Conservation (phyloP, 2,329 filamentous ascomycete genomes). For the Aspergillus eucalypticola region DNA sequence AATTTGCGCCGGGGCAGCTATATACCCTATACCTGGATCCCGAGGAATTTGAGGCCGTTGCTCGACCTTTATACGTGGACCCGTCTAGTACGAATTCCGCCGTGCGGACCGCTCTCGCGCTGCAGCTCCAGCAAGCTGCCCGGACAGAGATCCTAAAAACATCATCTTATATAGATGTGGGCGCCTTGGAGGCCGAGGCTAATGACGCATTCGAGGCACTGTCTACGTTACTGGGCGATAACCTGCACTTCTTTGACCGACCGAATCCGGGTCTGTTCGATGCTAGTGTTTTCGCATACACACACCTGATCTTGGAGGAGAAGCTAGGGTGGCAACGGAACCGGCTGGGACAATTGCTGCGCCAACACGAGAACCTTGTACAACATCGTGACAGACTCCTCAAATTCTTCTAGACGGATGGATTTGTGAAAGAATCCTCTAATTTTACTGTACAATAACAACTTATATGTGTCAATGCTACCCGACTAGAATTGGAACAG, state of each 20-base stretch:
- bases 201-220: constrained; percentile 64
- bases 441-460: constrained; percentile 19
- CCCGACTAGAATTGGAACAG: constrained; percentile 1
- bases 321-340: constrained; percentile 64
- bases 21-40: constrained; percentile 77
- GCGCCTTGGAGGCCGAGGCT: constrained; percentile 61
- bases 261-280: constrained; percentile 73
- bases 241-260: constrained; percentile 63
- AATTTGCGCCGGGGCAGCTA: constrained; percentile 52
- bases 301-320: constrained; percentile 72
- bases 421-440: not conserved
- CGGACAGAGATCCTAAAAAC: constrained; percentile 70
- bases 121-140: constrained; percentile 72
- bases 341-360: constrained; percentile 59
- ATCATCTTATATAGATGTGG: constrained; percentile 54
- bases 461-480: constrained; percentile 2
- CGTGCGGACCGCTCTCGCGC: constrained; percentile 63
- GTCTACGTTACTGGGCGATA: constrained; percentile 57
- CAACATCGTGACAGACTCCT: constrained; percentile 63
- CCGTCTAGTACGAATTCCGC: constrained; percentile 60
- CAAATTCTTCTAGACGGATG: constrained; percentile 48
- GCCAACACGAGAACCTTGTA: constrained; percentile 62
- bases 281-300: constrained; percentile 87
- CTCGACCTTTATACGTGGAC: constrained; percentile 69
- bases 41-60: constrained; percentile 65